A percentile compares a stretch with the other conserved stretches of the same genome.
Conservation (phyloP, 2,329 filamentous ascomycete species). For the Scedosporium minutisporum region DNA sequence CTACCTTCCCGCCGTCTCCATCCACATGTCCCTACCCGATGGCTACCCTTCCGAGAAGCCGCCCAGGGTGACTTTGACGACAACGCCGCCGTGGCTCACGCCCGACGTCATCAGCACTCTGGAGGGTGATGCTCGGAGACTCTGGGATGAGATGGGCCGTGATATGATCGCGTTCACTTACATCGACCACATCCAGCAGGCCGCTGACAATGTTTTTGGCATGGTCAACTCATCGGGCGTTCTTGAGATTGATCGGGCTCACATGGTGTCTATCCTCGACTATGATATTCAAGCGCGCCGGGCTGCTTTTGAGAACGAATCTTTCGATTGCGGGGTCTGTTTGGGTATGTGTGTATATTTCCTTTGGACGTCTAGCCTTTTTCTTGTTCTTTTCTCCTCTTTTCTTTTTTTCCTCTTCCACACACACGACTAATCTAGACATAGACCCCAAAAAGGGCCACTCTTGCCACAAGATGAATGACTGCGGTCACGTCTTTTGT, state of each 20-base stretch:
- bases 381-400: background rate
- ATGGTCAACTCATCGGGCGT: constrained; percentile 37
- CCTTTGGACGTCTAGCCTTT: background rate
- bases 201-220: constrained; percentile 51
- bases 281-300: constrained; percentile 68
- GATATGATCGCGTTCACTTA: constrained; percentile 52
- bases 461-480: constrained; percentile 69
- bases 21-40: constrained; percentile 44
- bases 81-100: constrained; percentile 49
- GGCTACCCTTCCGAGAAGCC: constrained; percentile 47
- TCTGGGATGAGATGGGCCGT: constrained; percentile 55
- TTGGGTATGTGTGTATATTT: constrained; percentile 38
- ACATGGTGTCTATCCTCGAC: constrained; percentile 65
- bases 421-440: background rate
- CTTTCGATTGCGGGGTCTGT: constrained; percentile 82
- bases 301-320: constrained; percentile 69
- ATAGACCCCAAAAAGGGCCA: constrained; percentile 80
- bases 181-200: constrained; percentile 53
- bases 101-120: constrained; percentile 35
- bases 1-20: constrained; percentile 47
- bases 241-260: constrained; percentile 42
- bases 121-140: constrained; percentile 35
- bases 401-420: background rate
- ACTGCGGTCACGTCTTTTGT: constrained; percentile 89
- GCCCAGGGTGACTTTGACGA: constrained; percentile 40